A percentile compares a stretch with the other conserved stretches of the same genome.
phyloP scores from a whole-genome alignment of 768 basidiomycete species.

The Phallus indusiatus region DNA sequence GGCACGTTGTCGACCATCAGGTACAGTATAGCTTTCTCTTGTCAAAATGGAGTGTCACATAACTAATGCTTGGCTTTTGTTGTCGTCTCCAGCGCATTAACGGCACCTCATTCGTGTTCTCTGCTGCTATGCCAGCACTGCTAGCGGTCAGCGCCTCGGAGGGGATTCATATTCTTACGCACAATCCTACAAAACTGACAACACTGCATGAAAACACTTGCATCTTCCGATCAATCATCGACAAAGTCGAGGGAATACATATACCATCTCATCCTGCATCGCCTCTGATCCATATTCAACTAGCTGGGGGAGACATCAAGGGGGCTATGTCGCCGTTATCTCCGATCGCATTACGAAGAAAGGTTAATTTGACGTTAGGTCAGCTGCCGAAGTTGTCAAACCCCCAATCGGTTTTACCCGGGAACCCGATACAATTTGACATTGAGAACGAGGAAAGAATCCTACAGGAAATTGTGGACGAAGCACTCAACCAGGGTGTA shows the following conservation, averaged over 20 bases:
- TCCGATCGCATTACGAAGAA: constrained; percentile 6
- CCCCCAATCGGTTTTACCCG: constrained; percentile 35
- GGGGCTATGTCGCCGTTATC: constrained; percentile 2
- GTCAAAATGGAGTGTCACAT: background rate
- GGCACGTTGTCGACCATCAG: constrained; percentile 80
- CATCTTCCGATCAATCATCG: constrained; percentile 69
- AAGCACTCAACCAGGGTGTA: constrained; percentile 71
- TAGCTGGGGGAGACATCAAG: constrained; percentile 28
- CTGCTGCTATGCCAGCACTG: constrained; percentile 86
- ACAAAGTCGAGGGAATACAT: constrained; percentile 69
- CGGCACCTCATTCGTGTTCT: constrained; percentile 91
- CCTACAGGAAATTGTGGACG: constrained; percentile 90
- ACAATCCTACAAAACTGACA: constrained; percentile 64
- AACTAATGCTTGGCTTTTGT: background rate
- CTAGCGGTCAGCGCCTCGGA: constrained; percentile 84
- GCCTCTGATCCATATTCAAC: constrained; percentile 77
- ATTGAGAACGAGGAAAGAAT: constrained; percentile 63
- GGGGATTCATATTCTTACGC: constrained; percentile 70
- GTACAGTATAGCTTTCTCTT: constrained; percentile 25
- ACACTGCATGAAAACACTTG: constrained; percentile 75
- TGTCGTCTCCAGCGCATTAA: constrained; percentile 74
- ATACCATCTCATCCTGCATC: constrained; percentile 82
- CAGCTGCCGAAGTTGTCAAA: constrained; percentile 34
- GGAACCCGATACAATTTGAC: constrained; percentile 41
- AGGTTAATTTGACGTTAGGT: background rate